Base-by-base conservation (phyloP, 495 filamentous ascomycete genomes). In the Aspergillus kassunensis region DNA sequence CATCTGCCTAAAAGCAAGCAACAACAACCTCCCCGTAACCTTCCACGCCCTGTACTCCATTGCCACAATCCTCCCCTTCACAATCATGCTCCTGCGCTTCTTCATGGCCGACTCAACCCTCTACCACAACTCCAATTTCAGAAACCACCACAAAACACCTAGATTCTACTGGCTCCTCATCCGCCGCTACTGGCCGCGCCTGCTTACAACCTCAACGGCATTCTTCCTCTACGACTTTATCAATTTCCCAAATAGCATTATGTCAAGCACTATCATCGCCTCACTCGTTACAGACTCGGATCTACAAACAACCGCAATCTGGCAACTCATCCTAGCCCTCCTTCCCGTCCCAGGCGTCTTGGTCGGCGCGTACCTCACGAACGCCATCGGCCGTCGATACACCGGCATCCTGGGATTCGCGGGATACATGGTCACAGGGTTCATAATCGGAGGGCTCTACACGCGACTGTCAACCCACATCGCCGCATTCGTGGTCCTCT, bases 201-300 rank as follows among this genome's bases (percentile, higher is more conserved):
- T 71, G 1, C 48, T 63, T 15, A 65, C 62, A 0, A 71, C 63
- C 6, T 69, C 66, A 0, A 34, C 65, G 9, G 68, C 68, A 2
- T 71, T 66, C 49, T 69, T 69, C 41, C 57, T 70, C 1, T 68
- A 66, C 40, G 64, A 69, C 41, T 69, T 71, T 45, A 64, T 67
- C 62, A 71, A 70, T 51, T 68, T 66, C 40, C 64, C 62, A 3
- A 68, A 65, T 52, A 66, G 61, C 41, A 70, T 68, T 51, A 70
- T 73, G 67, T 70, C 67, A 2, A 63, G 67, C 51, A 61, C 61
- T 6, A 74, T 73, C 37, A 70, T 73, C 30, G 61, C 69, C 4
- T 68, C 66, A 0, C 51, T 72, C 13, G 68, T 69, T 3, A 56
- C 57, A 19, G 60, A 69, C 37, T 21, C 51, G 33, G 55, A 69